Conservation (phyloP, 768 basidiomycete genomes). For the Suillus variegatus region DNA sequence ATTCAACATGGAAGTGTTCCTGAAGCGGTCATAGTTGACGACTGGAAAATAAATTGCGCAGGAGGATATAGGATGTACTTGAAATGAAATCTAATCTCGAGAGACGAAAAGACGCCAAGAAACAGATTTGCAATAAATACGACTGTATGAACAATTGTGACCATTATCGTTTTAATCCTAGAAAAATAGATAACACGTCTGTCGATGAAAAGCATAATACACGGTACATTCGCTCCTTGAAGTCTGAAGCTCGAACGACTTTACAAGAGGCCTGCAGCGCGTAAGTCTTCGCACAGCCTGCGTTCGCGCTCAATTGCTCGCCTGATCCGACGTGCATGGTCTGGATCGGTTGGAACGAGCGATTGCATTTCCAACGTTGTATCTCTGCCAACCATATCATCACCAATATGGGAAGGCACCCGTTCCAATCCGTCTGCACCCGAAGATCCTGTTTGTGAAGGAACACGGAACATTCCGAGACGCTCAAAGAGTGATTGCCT, state of each 20-base stretch:
- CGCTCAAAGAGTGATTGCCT: constrained; percentile 33
- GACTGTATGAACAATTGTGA: not conserved
- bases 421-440: constrained; percentile 14
- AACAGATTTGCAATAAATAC: constrained; percentile 2
- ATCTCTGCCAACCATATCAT: constrained; percentile 15
- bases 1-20: constrained; percentile 94
- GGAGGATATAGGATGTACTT: constrained; percentile 6
- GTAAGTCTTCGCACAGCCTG: constrained; percentile 58
- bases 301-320: constrained; percentile 55
- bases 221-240: not conserved
- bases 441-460: constrained; percentile 7
- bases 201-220: not conserved
- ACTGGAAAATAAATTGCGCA: constrained; percentile 6
- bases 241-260: too few relatives aligned
- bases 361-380: not conserved
- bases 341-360: constrained; percentile 39
- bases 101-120: constrained; percentile 2
- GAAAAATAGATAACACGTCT: constrained; percentile 6
- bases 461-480: constrained; percentile 22
- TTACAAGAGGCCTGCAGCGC: constrained; percentile 65
- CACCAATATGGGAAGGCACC: constrained; percentile 30
- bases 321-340: constrained; percentile 43
- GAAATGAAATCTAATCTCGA: constrained; percentile 6
- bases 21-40: constrained; percentile 48
- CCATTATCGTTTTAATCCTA: not conserved